Evolutionary conservation across 208 protist genomes (phyloP).

Genomic region (Entamoeba moshkovskii): DNA sequence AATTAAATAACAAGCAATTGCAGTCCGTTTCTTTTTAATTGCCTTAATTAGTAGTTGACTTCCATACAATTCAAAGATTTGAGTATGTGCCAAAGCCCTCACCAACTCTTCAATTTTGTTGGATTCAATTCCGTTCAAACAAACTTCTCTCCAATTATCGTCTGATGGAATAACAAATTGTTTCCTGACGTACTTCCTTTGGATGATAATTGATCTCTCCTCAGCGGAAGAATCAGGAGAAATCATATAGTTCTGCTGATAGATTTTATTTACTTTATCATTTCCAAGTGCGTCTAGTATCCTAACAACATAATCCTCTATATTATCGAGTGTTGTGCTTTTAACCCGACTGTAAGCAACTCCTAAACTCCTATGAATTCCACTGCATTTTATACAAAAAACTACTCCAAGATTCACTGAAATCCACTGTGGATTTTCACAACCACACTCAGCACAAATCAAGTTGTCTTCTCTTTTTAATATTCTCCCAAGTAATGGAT

Average conservation of each 20-base stretch:
- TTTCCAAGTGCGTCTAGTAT: not conserved
- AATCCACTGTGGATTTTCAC: constrained; percentile 40
- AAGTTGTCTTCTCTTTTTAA: not conserved
- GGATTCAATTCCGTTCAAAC: not conserved
- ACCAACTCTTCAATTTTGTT: not conserved
- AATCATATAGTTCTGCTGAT: not conserved
- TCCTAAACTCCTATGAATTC: constrained; percentile 40
- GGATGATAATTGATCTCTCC: not conserved
- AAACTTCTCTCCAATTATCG: not conserved
- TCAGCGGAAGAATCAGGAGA: not conserved
- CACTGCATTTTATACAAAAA: constrained; percentile 48
- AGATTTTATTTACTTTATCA: not conserved
- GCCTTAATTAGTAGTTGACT: not conserved
- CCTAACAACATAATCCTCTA: not conserved
- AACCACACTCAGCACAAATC: not conserved
- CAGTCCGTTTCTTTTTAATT: not conserved
- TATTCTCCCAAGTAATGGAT: not conserved
- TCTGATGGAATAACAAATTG: not conserved
- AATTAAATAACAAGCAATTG: not conserved
- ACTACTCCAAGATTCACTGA: constrained; percentile 46
- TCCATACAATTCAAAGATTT: not conserved
- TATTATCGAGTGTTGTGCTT: constrained; percentile 65
- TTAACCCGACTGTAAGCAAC: constrained; percentile 50
- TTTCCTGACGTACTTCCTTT: not conserved
- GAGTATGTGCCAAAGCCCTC: not conserved